Evolutionary conservation across 371 early-diverging fungal species (phyloP).

Genomic region (Mucor lusitanicus): DNA sequence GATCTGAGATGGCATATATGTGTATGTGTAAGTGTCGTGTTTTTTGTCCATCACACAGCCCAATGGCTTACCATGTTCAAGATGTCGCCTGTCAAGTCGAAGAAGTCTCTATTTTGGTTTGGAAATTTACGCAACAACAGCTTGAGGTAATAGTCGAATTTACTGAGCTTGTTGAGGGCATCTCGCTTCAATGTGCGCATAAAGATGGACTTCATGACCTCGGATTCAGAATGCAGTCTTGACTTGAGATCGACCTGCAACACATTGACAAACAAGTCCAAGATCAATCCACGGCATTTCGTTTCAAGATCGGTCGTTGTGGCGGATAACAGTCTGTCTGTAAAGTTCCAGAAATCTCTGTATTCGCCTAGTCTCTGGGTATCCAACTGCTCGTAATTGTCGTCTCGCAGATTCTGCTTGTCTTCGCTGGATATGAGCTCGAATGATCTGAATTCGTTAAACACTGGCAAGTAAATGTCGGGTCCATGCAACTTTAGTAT

Average conservation of each 20-base stretch:
- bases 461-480: constrained; percentile 11
- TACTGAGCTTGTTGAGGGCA: not conserved
- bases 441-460: constrained; percentile 18
- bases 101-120: not conserved
- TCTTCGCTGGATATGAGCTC: not conserved
- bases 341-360: constrained; percentile 18
- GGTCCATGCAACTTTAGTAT: constrained; percentile 20
- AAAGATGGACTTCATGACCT: constrained; percentile 13
- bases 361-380: constrained; percentile 10
- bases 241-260: constrained; percentile 19
- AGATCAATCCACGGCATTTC: constrained; percentile 10
- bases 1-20: constrained; percentile 19
- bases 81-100: constrained; percentile 9
- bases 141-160: constrained; percentile 14
- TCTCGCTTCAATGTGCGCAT: constrained; percentile 9
- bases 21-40: too few species aligned
- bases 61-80: constrained; percentile 26
- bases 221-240: not conserved
- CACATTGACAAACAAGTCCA: constrained; percentile 24
- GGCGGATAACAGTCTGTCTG: constrained; percentile 1
- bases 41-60: too few species aligned
- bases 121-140: constrained; percentile 11
- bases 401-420: constrained; percentile 1
- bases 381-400: constrained; percentile 12
- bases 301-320: constrained; percentile 1